Conservation (phyloP, 805 yeast species). For the Wickerhamiella bombiphila region DNA sequence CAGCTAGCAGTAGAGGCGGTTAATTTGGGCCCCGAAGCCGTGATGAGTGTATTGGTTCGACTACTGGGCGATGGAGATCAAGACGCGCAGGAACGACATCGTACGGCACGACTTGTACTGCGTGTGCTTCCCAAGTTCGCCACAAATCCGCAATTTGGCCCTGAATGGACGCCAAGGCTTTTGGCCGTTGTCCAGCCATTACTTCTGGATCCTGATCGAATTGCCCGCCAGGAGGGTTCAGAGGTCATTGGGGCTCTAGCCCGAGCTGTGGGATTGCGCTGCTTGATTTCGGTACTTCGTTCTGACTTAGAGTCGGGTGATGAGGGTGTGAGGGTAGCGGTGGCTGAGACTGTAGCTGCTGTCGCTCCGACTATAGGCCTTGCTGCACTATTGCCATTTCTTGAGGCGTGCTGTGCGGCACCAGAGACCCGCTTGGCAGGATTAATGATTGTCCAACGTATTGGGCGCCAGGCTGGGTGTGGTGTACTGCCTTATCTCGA, state of each 20-base stretch:
- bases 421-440: slow-evolving; percentile 33
- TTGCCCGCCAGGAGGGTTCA: slow-evolving; percentile 63
- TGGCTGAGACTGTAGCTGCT: slow-evolving; percentile 70
- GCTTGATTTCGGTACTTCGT: slow-evolving; percentile 62
- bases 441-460: slow-evolving; percentile 45
- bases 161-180: slow-evolving; percentile 63
- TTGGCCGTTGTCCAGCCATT: slow-evolving; percentile 65
- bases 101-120: not conserved
- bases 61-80: not conserved
- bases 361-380: slow-evolving; percentile 71
- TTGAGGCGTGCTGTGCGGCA: slow-evolving; percentile 63
- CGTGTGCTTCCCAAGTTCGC: not conserved
- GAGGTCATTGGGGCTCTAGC: slow-evolving; percentile 63
- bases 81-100: slow-evolving; percentile 17
- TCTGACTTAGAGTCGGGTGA: slow-evolving; percentile 75
- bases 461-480: slow-evolving; percentile 52
- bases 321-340: slow-evolving; percentile 61
- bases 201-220: slow-evolving; percentile 61
- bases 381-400: slow-evolving; percentile 56
- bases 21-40: not conserved
- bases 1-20: slow-evolving; percentile 49
- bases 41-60: not conserved
- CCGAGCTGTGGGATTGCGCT: slow-evolving; percentile 68
- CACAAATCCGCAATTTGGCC: no score
- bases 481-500: slow-evolving; percentile 62